Percentiles rank a stretch among this genome's conserved stretches.
Evolutionary conservation across 2,329 filamentous ascomycete genomes (phyloP).

Genomic region (Epichloe glyceriae): DNA sequence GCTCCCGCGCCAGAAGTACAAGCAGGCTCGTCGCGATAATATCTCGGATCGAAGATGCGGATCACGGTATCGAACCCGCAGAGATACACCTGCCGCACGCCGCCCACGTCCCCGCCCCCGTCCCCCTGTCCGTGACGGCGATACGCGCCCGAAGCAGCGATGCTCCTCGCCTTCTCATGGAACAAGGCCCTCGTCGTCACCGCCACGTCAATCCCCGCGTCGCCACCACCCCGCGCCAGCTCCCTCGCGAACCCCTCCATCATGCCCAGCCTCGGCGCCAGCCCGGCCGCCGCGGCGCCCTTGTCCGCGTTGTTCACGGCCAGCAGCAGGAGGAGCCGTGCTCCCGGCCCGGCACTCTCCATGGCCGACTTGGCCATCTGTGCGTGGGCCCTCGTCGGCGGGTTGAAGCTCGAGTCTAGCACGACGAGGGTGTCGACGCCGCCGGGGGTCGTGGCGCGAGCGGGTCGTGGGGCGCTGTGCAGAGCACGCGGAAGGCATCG

Average conservation of each 20-base stretch:
- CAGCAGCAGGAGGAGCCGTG: slow-evolving; percentile 44
- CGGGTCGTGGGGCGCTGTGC: slow-evolving; percentile 15
- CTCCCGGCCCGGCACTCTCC: background rate
- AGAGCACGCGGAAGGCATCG: slow-evolving; percentile 32
- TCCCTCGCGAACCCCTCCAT: slow-evolving; percentile 58
- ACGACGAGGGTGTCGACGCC: slow-evolving; percentile 31
- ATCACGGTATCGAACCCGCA: slow-evolving; percentile 66
- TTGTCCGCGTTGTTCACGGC: slow-evolving; percentile 56
- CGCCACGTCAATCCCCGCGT: slow-evolving; percentile 45
- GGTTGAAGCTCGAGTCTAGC: slow-evolving; percentile 57
- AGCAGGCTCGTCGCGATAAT: slow-evolving; percentile 35
- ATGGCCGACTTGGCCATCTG: slow-evolving; percentile 41
- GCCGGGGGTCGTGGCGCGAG: background rate
- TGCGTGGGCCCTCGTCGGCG: slow-evolving; percentile 48
- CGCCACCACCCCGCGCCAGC: slow-evolving; percentile 18
- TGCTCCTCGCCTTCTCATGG: slow-evolving; percentile 52
- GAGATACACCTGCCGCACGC: slow-evolving; percentile 49
- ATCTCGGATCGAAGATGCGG: slow-evolving; percentile 59
- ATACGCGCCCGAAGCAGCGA: slow-evolving; percentile 32
- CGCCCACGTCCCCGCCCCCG: too few relatives aligned
- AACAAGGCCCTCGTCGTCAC: slow-evolving; percentile 65
- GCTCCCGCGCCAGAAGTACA: too few relatives aligned
- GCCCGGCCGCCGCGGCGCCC: slow-evolving; percentile 46
- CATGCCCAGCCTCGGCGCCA: slow-evolving; percentile 54
- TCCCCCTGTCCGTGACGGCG: too few relatives aligned